Base-by-base conservation (phyloP, 345 rosid species). In the Diplotaxis tenuifolia region DNA sequence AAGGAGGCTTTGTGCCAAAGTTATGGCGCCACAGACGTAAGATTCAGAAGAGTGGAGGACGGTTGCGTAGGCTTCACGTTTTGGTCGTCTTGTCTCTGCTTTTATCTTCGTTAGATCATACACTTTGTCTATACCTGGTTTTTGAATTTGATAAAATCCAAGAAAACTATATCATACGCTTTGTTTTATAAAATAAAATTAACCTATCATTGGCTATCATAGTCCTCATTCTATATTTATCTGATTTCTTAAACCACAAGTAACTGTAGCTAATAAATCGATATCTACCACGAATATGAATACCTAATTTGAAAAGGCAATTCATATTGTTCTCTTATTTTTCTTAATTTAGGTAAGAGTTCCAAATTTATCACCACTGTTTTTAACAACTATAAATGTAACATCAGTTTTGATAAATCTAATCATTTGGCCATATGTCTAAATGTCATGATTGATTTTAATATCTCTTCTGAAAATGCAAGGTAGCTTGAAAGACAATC, bases 1-100 rank as follows among this genome's bases (percentile, higher is more conserved):
- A n/a, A n/a, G n/a, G n/a, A n/a, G n/a, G n/a, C n/a, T n/a, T n/a
- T n/a, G n/a, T n/a, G n/a, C n/a, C n/a, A n/a, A n/a, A n/a, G n/a
- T n/a, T n/a, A n/a, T n/a, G n/a, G n/a, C n/a, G n/a, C 99, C 99
- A 25, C 98, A 90, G 0, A 95, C 97, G 62, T 95, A 95, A 16
- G 88, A 14, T 63, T 90, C 96, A 0, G 92, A 87, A 31, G 99
- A 95, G 75, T 95, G 98, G 22, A 95, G 86, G 14, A 95, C 97
- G 0, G 99, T 92, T 62, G 75, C 99, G 68, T 89, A 95, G 9
- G 98, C 98, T 76, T 92, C 94, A n/a, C 92, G 84, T 80, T 73
- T 82, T 8, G 80, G 74, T 45, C 73, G 80, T 47, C 23, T 83
- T 56, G 89, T 82, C 47, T 80, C 77, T 7, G 75, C 78, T 53